Percentiles rank a stretch among this genome's conserved stretches.
Evolutionary conservation across 2,329 filamentous ascomycete genomes (phyloP).

Genomic region (Monosporascus sp.): DNA sequence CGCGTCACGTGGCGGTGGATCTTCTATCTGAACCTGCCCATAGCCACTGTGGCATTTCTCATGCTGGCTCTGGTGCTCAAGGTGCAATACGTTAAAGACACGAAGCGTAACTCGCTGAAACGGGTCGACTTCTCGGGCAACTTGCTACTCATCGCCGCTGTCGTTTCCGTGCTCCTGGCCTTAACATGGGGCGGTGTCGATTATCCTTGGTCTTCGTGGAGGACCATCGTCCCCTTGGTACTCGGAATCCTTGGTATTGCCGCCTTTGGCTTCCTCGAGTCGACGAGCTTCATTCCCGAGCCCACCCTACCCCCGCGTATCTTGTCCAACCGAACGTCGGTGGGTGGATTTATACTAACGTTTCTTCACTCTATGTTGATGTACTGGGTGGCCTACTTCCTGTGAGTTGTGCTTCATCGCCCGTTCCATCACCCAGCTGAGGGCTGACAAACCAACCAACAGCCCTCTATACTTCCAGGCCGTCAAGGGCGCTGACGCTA

Average conservation of each 20-base stretch:
- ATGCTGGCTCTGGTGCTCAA: constrained; percentile 25
- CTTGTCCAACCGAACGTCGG: constrained; percentile 34
- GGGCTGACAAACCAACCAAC: background rate
- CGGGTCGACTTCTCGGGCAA: constrained; percentile 33
- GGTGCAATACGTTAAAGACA: constrained; percentile 17
- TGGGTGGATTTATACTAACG: constrained; percentile 21
- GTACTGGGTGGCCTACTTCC: constrained; percentile 27
- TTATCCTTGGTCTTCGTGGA: constrained; percentile 1
- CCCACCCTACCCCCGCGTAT: constrained; percentile 33
- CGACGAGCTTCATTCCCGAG: constrained; percentile 12
- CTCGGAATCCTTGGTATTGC: constrained; percentile 31
- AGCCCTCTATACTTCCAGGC: constrained; percentile 37
- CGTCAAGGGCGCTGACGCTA: constrained; percentile 53
- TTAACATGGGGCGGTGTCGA: constrained; percentile 19
- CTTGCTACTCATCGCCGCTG: constrained; percentile 26
- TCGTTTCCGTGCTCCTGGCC: constrained; percentile 29
- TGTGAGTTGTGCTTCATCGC: constrained; percentile 5
- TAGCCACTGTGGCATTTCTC: constrained; percentile 19
- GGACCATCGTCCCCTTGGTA: constrained; percentile 31
- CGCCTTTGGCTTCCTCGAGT: constrained; percentile 29
- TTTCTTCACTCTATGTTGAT: constrained; percentile 30
- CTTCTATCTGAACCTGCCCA: constrained; percentile 30
- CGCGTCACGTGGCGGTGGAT: constrained; percentile 30
- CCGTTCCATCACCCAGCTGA: background rate
- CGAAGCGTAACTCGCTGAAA: constrained; percentile 5